phyloP scores from a whole-genome alignment of 345 rosid species.

The Triadica sebifera region DNA sequence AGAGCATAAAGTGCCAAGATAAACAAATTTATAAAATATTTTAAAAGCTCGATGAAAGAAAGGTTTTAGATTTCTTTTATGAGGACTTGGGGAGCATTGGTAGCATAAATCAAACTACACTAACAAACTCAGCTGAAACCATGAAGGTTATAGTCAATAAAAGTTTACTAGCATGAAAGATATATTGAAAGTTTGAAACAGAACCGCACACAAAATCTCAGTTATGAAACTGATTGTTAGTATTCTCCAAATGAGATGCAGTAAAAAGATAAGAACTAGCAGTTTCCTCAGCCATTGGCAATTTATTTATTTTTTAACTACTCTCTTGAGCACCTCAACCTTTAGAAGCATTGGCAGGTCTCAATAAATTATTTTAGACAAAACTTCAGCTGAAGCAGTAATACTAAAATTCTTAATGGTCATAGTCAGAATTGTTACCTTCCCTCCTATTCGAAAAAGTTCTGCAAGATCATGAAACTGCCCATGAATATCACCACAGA shows the following conservation, averaged over 20 bases:
- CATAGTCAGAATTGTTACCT: constrained; percentile 49
- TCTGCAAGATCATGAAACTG: constrained; percentile 99
- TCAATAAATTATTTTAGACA: constrained; percentile 24
- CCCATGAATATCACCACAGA: constrained; percentile 95
- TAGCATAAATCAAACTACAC: not conserved
- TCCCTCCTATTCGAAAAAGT: constrained; percentile 94
- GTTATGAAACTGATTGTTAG: not conserved
- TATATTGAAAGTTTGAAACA: not conserved
- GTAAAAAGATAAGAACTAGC: not conserved
- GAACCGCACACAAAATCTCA: not conserved
- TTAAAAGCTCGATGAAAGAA: not conserved
- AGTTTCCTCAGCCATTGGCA: constrained; percentile 6
- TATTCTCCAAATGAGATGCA: not conserved
- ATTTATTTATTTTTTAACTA: constrained; percentile 10
- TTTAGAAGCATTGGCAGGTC: constrained; percentile 29
- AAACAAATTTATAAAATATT: not conserved
- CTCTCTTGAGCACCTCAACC: constrained; percentile 23
- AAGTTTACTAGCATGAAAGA: not conserved
- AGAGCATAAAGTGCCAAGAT: not conserved
- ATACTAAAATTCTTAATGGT: constrained; percentile 19
- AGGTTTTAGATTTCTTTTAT: no score
- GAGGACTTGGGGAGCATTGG: not conserved
- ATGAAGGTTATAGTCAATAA: not conserved
- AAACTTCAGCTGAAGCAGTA: constrained; percentile 23
- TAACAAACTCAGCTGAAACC: not conserved